Evolutionary conservation across 140 eudicot genomes (phyloP).

Genomic region (Anethum foeniculum): DNA sequence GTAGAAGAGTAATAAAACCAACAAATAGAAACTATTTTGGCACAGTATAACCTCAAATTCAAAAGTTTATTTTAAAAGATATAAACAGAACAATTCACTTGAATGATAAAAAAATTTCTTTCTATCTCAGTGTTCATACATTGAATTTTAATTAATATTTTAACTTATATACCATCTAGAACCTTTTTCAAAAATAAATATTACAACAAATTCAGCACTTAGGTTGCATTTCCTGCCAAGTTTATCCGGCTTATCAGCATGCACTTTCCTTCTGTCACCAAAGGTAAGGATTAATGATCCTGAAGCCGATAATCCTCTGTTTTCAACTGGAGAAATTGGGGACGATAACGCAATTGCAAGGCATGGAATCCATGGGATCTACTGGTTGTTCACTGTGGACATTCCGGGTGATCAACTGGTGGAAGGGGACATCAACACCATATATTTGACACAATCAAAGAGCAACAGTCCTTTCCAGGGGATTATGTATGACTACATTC

Average conservation of each 20-base stretch:
- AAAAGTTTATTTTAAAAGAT: neutral
- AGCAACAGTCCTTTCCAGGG: slow-evolving; percentile 42
- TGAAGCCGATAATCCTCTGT: slow-evolving; percentile 25
- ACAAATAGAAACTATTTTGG: neutral
- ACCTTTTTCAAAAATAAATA: neutral
- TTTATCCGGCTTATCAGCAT: neutral
- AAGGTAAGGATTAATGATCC: slow-evolving; percentile 44
- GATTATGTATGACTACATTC: slow-evolving; percentile 53
- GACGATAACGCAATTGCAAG: slow-evolving; percentile 55
- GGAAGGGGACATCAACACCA: slow-evolving; percentile 27
- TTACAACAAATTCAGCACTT: neutral
- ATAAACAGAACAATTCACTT: too few species aligned
- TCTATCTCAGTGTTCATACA: too few species aligned
- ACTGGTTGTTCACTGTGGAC: slow-evolving; percentile 41
- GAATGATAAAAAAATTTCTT: too few species aligned
- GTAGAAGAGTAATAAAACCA: neutral
- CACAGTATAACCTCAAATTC: neutral
- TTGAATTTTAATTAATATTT: too few species aligned
- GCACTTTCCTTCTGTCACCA: neutral
- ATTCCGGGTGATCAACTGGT: slow-evolving; percentile 19
- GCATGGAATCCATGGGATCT: slow-evolving; percentile 54
- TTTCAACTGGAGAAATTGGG: slow-evolving; percentile 51
- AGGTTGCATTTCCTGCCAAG: neutral
- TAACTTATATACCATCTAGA: neutral
- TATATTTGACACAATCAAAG: slow-evolving; percentile 41